phyloP scores from a whole-genome alignment of 768 basidiomycete species.

The Xerocomellus amylosporus region DNA sequence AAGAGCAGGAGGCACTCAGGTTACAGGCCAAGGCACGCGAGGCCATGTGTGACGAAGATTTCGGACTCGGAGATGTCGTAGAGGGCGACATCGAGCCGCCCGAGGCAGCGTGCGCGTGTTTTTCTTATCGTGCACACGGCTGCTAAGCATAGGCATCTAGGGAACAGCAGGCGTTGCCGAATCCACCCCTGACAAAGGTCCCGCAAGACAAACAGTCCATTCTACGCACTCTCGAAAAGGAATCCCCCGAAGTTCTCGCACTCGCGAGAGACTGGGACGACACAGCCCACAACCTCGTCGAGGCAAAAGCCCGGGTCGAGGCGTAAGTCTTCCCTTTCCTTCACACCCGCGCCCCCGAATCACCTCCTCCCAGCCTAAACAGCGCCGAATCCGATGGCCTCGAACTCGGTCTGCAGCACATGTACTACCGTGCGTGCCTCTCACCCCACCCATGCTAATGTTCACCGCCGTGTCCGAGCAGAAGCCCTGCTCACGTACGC shows the following conservation, averaged over 20 bases:
- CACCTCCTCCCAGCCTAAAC: constrained; percentile 43
- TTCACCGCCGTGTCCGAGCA: constrained; percentile 31
- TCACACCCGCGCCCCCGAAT: not conserved
- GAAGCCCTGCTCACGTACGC: constrained; percentile 90
- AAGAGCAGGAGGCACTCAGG: constrained; percentile 82
- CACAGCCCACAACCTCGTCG: constrained; percentile 51
- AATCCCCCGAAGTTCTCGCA: constrained; percentile 74
- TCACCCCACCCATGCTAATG: not conserved
- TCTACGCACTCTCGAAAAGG: constrained; percentile 69
- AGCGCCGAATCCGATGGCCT: constrained; percentile 49
- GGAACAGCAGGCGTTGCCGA: constrained; percentile 6
- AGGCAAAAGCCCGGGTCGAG: constrained; percentile 51
- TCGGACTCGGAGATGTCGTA: constrained; percentile 67
- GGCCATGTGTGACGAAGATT: constrained; percentile 73
- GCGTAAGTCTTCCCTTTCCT: constrained; percentile 41
- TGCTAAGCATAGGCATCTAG: constrained; percentile 16
- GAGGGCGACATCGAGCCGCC: constrained; percentile 34
- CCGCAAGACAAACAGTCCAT: constrained; percentile 59
- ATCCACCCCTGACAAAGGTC: constrained; percentile 20
- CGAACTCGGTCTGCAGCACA: constrained; percentile 67
- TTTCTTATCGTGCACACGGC: not conserved
- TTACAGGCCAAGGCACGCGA: constrained; percentile 75
- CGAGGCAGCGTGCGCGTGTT: constrained; percentile 27
- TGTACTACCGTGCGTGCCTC: constrained; percentile 81
- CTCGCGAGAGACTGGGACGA: constrained; percentile 84